A percentile compares a stretch with the other conserved stretches of the same genome.
These are phyloP conservation scores for Trichoderma aggressivum DNA, from an alignment of 2,329 filamentous ascomycete genomes.

Conservation along the genomic window DNA sequence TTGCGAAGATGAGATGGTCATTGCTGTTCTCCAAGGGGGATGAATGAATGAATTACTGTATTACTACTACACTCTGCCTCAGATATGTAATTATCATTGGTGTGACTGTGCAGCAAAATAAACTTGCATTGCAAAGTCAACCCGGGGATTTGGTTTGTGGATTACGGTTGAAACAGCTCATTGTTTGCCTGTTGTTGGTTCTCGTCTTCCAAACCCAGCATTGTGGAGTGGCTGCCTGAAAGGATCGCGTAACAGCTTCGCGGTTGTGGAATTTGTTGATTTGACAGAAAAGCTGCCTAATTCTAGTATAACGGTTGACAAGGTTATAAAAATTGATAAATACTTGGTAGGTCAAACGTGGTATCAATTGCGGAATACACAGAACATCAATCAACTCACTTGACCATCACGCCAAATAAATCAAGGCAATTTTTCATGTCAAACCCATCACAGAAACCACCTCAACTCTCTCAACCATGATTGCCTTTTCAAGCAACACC, in stretches of 20 bases:
- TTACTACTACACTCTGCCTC: not conserved
- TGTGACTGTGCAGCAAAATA: not conserved
- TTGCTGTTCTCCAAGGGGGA: not conserved
- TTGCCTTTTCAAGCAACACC: not conserved
- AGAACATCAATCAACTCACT: not conserved
- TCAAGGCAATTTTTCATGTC: not conserved
- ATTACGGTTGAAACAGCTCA: not conserved
- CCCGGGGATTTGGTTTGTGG: not conserved
- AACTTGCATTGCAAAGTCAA: not conserved
- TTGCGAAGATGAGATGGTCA: not conserved
- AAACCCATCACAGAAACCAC: not conserved
- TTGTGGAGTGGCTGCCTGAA: slow-evolving; percentile 1
- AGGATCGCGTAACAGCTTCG: not conserved
- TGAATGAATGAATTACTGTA: not conserved
- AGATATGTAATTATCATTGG: not conserved
- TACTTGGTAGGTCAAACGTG: not conserved
- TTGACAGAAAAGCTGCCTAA: not conserved
- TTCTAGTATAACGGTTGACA: not conserved
- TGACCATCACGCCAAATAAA: not conserved
- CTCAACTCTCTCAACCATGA: not conserved
- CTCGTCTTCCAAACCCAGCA: not conserved
- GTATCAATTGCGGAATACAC: not conserved
- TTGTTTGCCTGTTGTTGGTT: not conserved
- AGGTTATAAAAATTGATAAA: not conserved
- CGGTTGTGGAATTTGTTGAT: not conserved